These are phyloP conservation scores for barrel medic (Medicago truncatula) DNA, from an alignment of 306 rosid species.

Conservation along the genomic window DNA sequence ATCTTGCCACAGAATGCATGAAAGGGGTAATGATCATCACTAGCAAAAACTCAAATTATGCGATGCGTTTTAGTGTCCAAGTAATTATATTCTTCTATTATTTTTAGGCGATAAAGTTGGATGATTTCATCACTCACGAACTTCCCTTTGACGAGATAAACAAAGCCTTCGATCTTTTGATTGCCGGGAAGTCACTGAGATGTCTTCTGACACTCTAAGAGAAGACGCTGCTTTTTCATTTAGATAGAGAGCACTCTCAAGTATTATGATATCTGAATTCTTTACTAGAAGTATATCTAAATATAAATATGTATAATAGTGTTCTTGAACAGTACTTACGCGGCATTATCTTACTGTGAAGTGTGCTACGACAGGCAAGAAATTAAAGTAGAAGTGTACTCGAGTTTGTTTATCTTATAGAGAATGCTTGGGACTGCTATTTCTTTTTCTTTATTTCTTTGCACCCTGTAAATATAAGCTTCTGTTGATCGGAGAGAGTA, in stretches of 20 bases:
- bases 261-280: conserved; percentile 9
- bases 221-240: background rate
- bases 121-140: conserved; percentile 81
- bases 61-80: background rate
- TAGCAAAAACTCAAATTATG: background rate
- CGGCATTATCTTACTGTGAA: conserved; percentile 1
- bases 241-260: conserved; percentile 7
- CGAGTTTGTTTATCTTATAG: background rate
- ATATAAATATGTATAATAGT: conserved; percentile 9
- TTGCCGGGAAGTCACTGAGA: conserved; percentile 70
- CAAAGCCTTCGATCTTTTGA: conserved; percentile 69
- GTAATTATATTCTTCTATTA: background rate
- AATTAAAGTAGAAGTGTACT: background rate
- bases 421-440: background rate
- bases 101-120: conserved; percentile 67
- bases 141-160: conserved; percentile 82
- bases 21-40: conserved; percentile 15
- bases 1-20: too few species aligned
- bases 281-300: conserved; percentile 11
- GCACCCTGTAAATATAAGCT: background rate
- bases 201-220: conserved; percentile 62
- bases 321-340: background rate
- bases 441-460: conserved; percentile 22
- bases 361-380: background rate
- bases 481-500: conserved; percentile 7